Conservation (phyloP, 805 yeast genomes). For the Lachancea fermentati region DNA sequence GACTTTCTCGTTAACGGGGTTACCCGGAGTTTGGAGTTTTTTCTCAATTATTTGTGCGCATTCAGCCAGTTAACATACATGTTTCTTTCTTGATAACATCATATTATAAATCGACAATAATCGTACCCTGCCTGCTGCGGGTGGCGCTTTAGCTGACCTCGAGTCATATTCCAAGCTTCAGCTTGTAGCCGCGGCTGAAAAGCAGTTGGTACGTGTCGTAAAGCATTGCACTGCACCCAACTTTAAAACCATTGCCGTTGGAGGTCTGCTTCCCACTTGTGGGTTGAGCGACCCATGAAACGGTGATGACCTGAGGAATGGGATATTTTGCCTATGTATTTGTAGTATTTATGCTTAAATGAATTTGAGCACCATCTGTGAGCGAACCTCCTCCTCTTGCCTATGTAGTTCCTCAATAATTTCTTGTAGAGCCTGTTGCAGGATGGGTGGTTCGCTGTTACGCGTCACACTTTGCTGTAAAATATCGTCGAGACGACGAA, state of each 20-base stretch:
- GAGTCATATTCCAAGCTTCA: too few species aligned
- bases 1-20: too few species aligned
- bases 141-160: too few species aligned
- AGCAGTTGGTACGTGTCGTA: too few species aligned
- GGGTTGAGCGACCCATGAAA: constrained; percentile 81
- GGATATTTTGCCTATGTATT: constrained; percentile 40
- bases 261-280: constrained; percentile 67
- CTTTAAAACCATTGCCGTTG: constrained; percentile 98
- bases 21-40: too few species aligned
- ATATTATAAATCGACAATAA: too few species aligned
- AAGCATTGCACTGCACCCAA: too few species aligned
- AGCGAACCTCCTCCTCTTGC: constrained; percentile 24
- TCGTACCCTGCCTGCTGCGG: too few species aligned
- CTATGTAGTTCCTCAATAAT: constrained; percentile 17
- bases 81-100: too few species aligned
- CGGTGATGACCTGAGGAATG: constrained; percentile 93
- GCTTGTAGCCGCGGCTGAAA: too few species aligned
- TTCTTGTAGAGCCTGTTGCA: constrained; percentile 4
- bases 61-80: too few species aligned
- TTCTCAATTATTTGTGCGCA: too few species aligned
- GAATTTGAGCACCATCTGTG: constrained; percentile 26
- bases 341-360: constrained; percentile 12
- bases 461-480: constrained; percentile 20
- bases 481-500: constrained; percentile 23
- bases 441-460: constrained; percentile 9